phyloP scores from a whole-genome alignment of 495 filamentous ascomycete genomes.

The Haplographium delicatum region DNA sequence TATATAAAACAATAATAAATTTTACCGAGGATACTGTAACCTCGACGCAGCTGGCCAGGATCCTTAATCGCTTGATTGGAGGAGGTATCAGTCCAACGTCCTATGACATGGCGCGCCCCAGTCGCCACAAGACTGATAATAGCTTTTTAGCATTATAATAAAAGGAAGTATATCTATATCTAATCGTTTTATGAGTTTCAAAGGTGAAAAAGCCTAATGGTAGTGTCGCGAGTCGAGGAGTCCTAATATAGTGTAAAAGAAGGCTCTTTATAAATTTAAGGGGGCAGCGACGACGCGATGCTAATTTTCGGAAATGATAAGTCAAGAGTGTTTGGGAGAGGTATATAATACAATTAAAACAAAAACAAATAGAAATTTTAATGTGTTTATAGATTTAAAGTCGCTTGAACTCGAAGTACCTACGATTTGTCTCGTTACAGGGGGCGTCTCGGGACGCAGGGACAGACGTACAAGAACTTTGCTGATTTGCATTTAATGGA shows the following conservation, averaged over 20 bases:
- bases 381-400: too few relatives aligned
- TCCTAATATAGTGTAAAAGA: not conserved
- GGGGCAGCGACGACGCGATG: not conserved
- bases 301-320: constrained; percentile 6
- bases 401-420: too few relatives aligned
- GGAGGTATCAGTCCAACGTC: constrained; percentile 1
- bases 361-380: too few relatives aligned
- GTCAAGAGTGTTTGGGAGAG: too few relatives aligned
- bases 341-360: too few relatives aligned
- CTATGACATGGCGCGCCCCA: not conserved
- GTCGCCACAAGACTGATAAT: constrained; percentile 1
- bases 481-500: too few relatives aligned
- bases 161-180: not conserved
- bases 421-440: too few relatives aligned
- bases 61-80: constrained; percentile 1
- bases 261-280: constrained; percentile 3
- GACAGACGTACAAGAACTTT: too few relatives aligned
- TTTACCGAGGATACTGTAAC: constrained; percentile 8
- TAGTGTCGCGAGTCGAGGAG: not conserved
- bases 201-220: not conserved
- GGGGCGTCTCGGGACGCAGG: too few relatives aligned
- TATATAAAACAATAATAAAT: not conserved
- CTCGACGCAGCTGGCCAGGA: not conserved
- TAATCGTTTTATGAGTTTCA: not conserved
- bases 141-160: not conserved